Conservation (phyloP, 176 grass and related monocot species). For the Oryza rufipogon region DNA sequence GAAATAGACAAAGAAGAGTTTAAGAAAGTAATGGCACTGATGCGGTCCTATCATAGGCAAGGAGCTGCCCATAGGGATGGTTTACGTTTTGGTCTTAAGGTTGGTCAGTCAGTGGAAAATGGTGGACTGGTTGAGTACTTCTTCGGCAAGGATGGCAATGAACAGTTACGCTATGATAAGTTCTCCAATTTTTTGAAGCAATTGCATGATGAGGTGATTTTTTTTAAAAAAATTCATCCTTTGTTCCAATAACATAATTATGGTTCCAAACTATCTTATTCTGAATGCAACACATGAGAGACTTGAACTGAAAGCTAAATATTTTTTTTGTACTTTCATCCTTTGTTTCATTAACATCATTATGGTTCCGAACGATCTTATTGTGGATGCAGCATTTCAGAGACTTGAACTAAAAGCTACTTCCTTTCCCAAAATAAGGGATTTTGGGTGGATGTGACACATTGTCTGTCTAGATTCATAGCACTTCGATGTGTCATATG, state of each 20-base stretch:
- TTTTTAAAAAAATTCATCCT: not conserved
- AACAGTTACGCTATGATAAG: conserved; percentile 73
- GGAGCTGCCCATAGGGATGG: conserved; percentile 85
- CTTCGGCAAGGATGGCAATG: conserved; percentile 89
- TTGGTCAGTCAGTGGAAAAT: conserved; percentile 65
- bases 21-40: conserved; percentile 95
- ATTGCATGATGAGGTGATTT: conserved; percentile 84
- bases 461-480: no score
- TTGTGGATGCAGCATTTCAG: not conserved
- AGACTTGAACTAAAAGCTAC: not conserved
- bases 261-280: not conserved
- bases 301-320: not conserved
- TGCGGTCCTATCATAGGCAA: conserved; percentile 92
- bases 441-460: no score
- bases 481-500: no score
- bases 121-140: conserved; percentile 89
- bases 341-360: conserved; percentile 11
- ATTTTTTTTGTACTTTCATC: conserved; percentile 7
- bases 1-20: conserved; percentile 97
- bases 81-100: conserved; percentile 74
- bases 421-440: no score
- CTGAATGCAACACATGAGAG: not conserved
- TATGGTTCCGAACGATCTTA: not conserved
- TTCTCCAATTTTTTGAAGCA: conserved; percentile 84
- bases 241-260: conserved; percentile 9